Evolutionary conservation across 2,329 filamentous ascomycete species (phyloP).

Genomic region (Pyrenophora tritici-repentis): DNA sequence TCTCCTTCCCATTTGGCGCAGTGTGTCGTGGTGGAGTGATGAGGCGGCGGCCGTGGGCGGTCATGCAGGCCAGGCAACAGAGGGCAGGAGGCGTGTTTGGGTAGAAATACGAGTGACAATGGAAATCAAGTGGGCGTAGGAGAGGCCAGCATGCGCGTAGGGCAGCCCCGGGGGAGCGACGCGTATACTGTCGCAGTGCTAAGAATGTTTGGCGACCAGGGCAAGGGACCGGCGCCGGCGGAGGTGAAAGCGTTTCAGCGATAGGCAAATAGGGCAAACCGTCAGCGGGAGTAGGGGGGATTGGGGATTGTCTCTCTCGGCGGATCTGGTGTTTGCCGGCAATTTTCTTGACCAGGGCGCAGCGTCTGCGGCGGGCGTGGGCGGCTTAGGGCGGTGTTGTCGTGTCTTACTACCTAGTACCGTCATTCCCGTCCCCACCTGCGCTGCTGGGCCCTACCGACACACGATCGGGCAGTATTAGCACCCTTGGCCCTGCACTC

Average conservation of each 20-base stretch:
- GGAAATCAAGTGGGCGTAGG: not conserved
- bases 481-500: slow-evolving; percentile 14
- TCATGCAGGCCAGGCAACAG: slow-evolving; percentile 24
- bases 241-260: slow-evolving; percentile 35
- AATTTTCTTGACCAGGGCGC: not conserved
- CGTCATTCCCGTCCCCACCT: slow-evolving; percentile 7
- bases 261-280: slow-evolving; percentile 6
- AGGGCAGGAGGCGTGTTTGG: not conserved
- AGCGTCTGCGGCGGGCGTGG: not conserved
- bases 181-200: slow-evolving; percentile 28
- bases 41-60: slow-evolving; percentile 15
- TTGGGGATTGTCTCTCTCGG: not conserved
- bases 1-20: slow-evolving; percentile 40
- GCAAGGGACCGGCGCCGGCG: slow-evolving; percentile 26
- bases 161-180: slow-evolving; percentile 21
- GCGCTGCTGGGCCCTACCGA: not conserved
- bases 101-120: slow-evolving; percentile 5
- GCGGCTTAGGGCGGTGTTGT: slow-evolving; percentile 12
- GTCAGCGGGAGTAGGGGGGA: not conserved
- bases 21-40: slow-evolving; percentile 20
- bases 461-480: not conserved
- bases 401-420: slow-evolving; percentile 7
- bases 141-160: slow-evolving; percentile 7
- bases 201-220: slow-evolving; percentile 35
- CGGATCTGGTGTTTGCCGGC: not conserved